phyloP scores from a whole-genome alignment of 2,329 filamentous ascomycete species.

The Apiospora rasikravindrae region DNA sequence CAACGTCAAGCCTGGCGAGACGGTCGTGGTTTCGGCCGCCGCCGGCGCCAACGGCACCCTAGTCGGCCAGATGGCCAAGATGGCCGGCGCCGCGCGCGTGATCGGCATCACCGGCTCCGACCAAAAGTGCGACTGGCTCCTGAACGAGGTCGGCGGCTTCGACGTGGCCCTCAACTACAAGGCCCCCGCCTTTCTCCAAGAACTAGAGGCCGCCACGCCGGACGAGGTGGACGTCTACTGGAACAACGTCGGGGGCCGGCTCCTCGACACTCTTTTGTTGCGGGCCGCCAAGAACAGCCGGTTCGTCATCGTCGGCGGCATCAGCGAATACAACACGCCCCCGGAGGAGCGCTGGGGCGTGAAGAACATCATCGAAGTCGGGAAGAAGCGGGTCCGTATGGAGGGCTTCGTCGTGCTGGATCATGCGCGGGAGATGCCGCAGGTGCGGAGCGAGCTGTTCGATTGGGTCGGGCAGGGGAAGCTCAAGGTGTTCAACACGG shows the following conservation, averaged over 20 bases:
- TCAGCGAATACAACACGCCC: slow-evolving; percentile 46
- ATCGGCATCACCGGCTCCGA: slow-evolving; percentile 58
- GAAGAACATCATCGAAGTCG: slow-evolving; percentile 37
- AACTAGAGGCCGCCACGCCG: slow-evolving; percentile 51
- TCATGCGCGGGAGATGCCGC: not conserved
- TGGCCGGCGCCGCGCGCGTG: slow-evolving; percentile 49
- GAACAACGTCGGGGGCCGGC: slow-evolving; percentile 53
- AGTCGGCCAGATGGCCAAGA: slow-evolving; percentile 55
- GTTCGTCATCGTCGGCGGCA: slow-evolving; percentile 48
- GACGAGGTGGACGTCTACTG: slow-evolving; percentile 54
- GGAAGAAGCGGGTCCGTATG: slow-evolving; percentile 45
- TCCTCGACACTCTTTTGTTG: slow-evolving; percentile 49
- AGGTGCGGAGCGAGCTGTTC: not conserved
- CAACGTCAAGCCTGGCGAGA: not conserved
- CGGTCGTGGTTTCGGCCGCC: slow-evolving; percentile 40
- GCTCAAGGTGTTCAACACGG: not conserved
- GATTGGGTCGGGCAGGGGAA: not conserved
- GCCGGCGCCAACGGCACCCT: slow-evolving; percentile 51
- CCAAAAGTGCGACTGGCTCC: slow-evolving; percentile 55
- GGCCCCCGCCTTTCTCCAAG: slow-evolving; percentile 46
- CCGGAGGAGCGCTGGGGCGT: slow-evolving; percentile 40
- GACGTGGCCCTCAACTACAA: slow-evolving; percentile 61
- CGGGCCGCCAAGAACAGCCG: slow-evolving; percentile 45
- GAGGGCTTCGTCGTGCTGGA: slow-evolving; percentile 45
- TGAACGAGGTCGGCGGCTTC: slow-evolving; percentile 46